phyloP scores from a whole-genome alignment of 2,329 filamentous ascomycete genomes.

The Stachybotrys chlorohalonatus region DNA sequence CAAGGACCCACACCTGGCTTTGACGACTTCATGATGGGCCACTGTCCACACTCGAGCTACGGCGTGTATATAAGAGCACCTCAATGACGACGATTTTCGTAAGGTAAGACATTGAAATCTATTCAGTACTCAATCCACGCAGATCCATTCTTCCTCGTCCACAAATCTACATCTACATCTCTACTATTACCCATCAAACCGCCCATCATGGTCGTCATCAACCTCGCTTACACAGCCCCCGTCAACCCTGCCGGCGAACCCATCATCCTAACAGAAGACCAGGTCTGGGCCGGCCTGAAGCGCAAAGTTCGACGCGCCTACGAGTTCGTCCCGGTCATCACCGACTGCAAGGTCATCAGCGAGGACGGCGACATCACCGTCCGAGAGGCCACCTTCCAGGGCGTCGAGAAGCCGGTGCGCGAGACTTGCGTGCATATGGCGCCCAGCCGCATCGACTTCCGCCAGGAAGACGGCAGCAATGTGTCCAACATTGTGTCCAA shows the following conservation, averaged over 20 bases:
- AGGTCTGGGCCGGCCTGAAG: constrained; percentile 26
- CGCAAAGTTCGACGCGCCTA: constrained; percentile 24
- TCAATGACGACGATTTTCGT: not conserved
- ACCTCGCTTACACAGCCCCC: constrained; percentile 21
- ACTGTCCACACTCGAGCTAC: too few species aligned
- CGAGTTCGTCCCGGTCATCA: constrained; percentile 28
- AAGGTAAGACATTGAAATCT: not conserved
- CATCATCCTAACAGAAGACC: constrained; percentile 17
- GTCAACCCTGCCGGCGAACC: constrained; percentile 22
- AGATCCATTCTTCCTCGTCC: not conserved
- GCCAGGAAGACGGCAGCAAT: constrained; percentile 24
- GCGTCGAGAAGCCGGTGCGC: constrained; percentile 7
- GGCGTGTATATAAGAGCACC: not conserved
- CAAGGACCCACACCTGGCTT: too few species aligned
- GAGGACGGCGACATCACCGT: constrained; percentile 17
- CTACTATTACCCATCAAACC: not conserved
- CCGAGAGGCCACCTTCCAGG: constrained; percentile 20
- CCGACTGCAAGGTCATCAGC: constrained; percentile 17
- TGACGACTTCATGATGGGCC: too few species aligned
- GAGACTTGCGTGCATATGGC: constrained; percentile 21
- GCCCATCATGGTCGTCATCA: constrained; percentile 20
- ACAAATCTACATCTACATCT: not conserved
- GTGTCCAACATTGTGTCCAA: constrained; percentile 23
- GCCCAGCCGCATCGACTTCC: constrained; percentile 23
- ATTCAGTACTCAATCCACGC: not conserved